Evolutionary conservation across 2,329 filamentous ascomycete genomes (phyloP), one percentile per base, ranked within the genome.

Genomic region (Alternaria solani): DNA sequence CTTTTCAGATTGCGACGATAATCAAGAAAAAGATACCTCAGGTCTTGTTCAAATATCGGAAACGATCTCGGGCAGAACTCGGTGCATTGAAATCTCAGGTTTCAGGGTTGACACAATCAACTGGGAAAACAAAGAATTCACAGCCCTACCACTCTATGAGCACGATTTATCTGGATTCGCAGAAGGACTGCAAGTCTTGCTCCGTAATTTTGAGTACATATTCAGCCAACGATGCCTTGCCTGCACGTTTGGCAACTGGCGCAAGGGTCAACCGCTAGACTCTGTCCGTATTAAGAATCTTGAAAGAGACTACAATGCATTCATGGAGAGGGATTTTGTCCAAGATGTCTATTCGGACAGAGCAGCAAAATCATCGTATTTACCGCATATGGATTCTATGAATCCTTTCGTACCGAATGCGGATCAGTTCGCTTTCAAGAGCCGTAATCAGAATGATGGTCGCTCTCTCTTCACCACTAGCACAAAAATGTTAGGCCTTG

Each of bases 371-470:
- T 9, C 9, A 30, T 30, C 9, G 30, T 12, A 32, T 32, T 1
- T 12, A 9, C 5, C 30, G 2, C 9, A 5, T 8, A 11, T 12
- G 12, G 12, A n/a, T 20, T 20, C 18, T 3, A 4, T 5, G 4
- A 1, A 8, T 47, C 18, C 26, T 7, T 32, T 20, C 16, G 16
- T 9, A 18, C n/a, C n/a, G 11, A n/a, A 3, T 11, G 28, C 28
- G 28, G 20, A 20, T 8, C 34, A 28, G 7, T 34, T 32, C n/a
- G 20, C 18, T n/a, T 1, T 2, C 0, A 9, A 3, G 23, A 36
- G 20, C 9, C 2, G 1, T 0, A 2, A 5, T 36, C 18, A 32
- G 2, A 28, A 4, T 6, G 1, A 3, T 8, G 30, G 28, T 0
- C 51, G n/a, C 5, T 7, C 16, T 6, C 12, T 28, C 1, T 46